phyloP scores from a whole-genome alignment of 2,329 filamentous ascomycete species.

The Sordariomycetes sp. region DNA sequence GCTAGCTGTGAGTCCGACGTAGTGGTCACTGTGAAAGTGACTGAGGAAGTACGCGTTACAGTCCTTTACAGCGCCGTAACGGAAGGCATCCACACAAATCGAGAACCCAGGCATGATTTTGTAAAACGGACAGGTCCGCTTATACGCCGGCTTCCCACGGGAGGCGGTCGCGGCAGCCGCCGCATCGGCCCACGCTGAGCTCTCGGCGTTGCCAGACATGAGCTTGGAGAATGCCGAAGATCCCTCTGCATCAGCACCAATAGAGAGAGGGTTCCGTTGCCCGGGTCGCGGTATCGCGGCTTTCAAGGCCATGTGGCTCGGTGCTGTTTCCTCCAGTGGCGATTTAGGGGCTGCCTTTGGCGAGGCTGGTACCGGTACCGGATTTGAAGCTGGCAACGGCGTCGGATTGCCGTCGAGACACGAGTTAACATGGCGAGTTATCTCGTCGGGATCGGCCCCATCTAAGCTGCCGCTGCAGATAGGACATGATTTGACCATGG shows the following conservation, averaged over 20 bases:
- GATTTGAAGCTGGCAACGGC: constrained; percentile 41
- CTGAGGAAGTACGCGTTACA: constrained; percentile 94
- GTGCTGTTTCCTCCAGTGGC: neutral
- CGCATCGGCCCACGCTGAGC: constrained; percentile 78
- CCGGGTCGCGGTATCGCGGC: constrained; percentile 63
- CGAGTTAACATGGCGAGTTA: constrained; percentile 76
- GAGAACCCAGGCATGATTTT: constrained; percentile 91
- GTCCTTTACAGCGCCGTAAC: constrained; percentile 84
- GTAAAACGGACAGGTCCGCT: constrained; percentile 93
- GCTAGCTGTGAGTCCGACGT: constrained; percentile 74
- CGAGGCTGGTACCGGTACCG: constrained; percentile 38
- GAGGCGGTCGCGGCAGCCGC: constrained; percentile 67
- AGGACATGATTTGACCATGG: constrained; percentile 44
- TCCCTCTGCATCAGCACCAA: constrained; percentile 22
- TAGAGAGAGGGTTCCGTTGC: constrained; percentile 64
- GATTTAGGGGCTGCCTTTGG: constrained; percentile 6
- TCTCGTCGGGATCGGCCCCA: constrained; percentile 50
- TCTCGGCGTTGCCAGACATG: constrained; percentile 86
- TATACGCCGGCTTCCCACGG: constrained; percentile 72
- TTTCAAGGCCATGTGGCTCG: constrained; percentile 25
- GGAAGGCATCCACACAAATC: constrained; percentile 91
- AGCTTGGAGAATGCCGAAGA: constrained; percentile 78
- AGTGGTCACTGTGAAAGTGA: constrained; percentile 97
- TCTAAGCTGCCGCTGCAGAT: constrained; percentile 58
- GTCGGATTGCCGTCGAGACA: constrained; percentile 76